phyloP scores from a whole-genome alignment of 1,139 yeast species.

The Wickerhamomyces sp. region DNA sequence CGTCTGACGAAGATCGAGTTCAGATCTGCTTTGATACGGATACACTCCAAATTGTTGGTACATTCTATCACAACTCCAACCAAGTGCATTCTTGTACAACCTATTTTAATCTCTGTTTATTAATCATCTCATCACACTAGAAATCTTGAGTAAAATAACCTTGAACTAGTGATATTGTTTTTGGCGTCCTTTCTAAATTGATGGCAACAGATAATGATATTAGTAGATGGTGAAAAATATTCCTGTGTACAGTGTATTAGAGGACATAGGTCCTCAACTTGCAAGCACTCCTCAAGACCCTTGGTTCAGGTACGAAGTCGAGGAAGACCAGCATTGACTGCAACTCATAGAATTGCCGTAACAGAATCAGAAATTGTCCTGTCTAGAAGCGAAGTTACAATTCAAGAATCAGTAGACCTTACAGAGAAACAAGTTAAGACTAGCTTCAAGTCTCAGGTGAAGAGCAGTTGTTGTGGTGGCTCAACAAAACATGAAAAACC shows the following conservation, averaged over 20 bases:
- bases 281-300: slow-evolving; percentile 70
- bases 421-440: background rate
- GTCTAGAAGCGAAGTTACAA: slow-evolving; percentile 12
- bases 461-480: background rate
- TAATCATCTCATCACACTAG: no score
- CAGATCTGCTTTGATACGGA: no score
- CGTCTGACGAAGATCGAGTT: no score
- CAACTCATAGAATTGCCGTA: slow-evolving; percentile 49
- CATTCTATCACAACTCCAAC: no score
- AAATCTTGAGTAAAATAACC: no score
- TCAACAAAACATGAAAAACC: background rate
- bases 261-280: slow-evolving; percentile 88
- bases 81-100: no score
- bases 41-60: no score
- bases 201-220: slow-evolving; percentile 58
- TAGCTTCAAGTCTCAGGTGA: background rate
- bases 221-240: slow-evolving; percentile 81
- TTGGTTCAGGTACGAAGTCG: slow-evolving; percentile 49
- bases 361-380: slow-evolving; percentile 19
- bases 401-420: slow-evolving; percentile 5
- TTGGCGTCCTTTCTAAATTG: no score
- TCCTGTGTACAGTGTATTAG: slow-evolving; percentile 89
- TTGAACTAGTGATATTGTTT: no score
- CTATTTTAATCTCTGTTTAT: no score
- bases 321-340: slow-evolving; percentile 47